Base-by-base conservation (phyloP, 2,329 filamentous ascomycete genomes). In the Tolypocladium sp. region DNA sequence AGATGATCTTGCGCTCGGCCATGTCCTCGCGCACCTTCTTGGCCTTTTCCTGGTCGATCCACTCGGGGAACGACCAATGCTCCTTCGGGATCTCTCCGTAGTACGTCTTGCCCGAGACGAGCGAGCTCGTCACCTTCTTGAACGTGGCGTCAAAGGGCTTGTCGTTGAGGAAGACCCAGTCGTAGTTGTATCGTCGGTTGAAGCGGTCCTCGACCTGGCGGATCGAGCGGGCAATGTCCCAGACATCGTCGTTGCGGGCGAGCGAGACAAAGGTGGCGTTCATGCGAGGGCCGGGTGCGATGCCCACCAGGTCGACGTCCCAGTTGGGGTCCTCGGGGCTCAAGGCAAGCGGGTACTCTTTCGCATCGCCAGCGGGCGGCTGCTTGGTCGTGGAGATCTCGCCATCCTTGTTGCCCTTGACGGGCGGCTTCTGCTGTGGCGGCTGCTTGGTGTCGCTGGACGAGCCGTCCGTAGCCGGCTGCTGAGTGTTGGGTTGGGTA, bases 91-190 rank as follows among this genome's bases (percentile, higher is more conserved):
- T 97, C 72, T 88, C 80, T 72, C 92, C 94, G 72, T 97, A 99
- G 73, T 90, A 85, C 53, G 94, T 92, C 67, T 85, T 96, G 59
- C 94, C 94, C 15, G 93, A 97, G n/a, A 95, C 89, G 42, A 99
- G 83, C 1, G 91, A 87, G 5, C 83, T 83, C 4, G 94, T 99
- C 64, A 97, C 82, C 75, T 91, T 93, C 76, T 92, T 97, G 82
- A 99, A 99, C 12, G 86, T 87, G 3, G 90, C 89, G 71, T 96
- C 90, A 70, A 99, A 99, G 0, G 92, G 90, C 73, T 92, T 86
- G 72, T 99, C 94, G 76, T 99, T 99, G 62, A 99, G 80, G 78
- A 99, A 99, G 57, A 99, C 93, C 95, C 95, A 99, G 73, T 97
- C 93, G 77, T 99, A 99, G 79, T 96, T 88, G 79, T 90, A 97